Percentiles rank a stretch among this genome's conserved stretches.
Conservation (phyloP, 176 grass and related monocot genomes). For the Triticum monococcum region DNA sequence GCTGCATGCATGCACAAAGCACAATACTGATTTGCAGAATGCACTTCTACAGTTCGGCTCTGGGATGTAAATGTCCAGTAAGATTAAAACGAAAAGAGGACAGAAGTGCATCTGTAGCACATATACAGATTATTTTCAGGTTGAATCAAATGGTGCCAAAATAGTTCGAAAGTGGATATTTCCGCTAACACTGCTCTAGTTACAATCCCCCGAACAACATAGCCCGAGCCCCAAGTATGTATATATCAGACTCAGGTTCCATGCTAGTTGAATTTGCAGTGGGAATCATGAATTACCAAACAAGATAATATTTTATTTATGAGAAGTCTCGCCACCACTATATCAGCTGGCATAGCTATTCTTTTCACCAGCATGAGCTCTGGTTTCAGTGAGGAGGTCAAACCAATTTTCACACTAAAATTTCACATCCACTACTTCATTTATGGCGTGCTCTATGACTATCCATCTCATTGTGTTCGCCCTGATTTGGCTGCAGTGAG, state of each 20-base stretch:
- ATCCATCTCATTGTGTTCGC: background rate
- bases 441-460: background rate
- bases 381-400: background rate
- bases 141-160: background rate
- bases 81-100: background rate
- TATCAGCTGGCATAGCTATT: background rate
- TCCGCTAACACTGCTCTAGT: background rate
- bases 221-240: background rate
- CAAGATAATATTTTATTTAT: background rate
- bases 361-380: background rate
- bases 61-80: background rate
- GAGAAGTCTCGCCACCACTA: background rate
- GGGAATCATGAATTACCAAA: background rate
- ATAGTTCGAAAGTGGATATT: background rate
- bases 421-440: background rate
- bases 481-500: background rate
- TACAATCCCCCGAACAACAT: background rate
- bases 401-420: background rate
- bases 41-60: background rate
- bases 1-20: background rate
- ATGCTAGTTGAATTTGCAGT: background rate
- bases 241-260: background rate
- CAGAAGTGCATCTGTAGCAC: background rate
- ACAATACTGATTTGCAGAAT: background rate
- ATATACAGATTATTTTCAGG: slow-evolving; percentile 5